Conservation (phyloP, 2,329 filamentous ascomycete genomes). For the Penicillium sclerotigenum region DNA sequence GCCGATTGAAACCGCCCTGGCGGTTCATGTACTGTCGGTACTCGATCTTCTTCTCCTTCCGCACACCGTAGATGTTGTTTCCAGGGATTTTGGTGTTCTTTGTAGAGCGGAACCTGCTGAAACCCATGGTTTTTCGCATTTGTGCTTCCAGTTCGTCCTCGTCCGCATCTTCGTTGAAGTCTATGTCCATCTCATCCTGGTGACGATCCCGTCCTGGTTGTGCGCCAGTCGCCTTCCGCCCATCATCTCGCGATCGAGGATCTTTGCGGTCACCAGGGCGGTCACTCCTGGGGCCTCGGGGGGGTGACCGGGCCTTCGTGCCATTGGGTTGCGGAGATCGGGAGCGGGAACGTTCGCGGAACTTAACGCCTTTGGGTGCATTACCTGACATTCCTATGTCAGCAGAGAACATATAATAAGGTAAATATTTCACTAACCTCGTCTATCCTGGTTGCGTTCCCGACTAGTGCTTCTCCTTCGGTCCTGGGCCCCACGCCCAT, state of each 20-base stretch:
- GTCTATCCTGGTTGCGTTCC: constrained; percentile 38
- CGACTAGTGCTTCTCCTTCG: constrained; percentile 40
- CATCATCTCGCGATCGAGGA: constrained; percentile 20
- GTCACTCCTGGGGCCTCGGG: constrained; percentile 34
- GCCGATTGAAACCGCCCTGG: constrained; percentile 50
- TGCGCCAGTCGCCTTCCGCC: constrained; percentile 25
- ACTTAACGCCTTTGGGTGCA: constrained; percentile 32
- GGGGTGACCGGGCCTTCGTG: constrained; percentile 33
- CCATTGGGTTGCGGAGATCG: constrained; percentile 37
- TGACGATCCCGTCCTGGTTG: constrained; percentile 20
- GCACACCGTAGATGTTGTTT: constrained; percentile 76
- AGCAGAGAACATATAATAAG: neutral
- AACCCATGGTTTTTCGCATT: constrained; percentile 88
- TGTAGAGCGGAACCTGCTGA: constrained; percentile 78
- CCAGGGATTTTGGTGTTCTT: constrained; percentile 86
- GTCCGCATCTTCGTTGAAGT: constrained; percentile 50
- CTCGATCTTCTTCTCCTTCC: constrained; percentile 90
- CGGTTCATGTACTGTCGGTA: constrained; percentile 91
- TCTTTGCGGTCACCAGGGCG: constrained; percentile 36
- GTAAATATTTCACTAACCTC: constrained; percentile 33
- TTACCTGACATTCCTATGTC: constrained; percentile 20
- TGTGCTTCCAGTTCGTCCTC: constrained; percentile 66
- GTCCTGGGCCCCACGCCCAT: constrained; percentile 40
- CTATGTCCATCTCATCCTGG: constrained; percentile 37
- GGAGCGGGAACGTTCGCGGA: constrained; percentile 38